Conservation (phyloP, 2,329 filamentous ascomycete species). For the Nannizzia gypsea region DNA sequence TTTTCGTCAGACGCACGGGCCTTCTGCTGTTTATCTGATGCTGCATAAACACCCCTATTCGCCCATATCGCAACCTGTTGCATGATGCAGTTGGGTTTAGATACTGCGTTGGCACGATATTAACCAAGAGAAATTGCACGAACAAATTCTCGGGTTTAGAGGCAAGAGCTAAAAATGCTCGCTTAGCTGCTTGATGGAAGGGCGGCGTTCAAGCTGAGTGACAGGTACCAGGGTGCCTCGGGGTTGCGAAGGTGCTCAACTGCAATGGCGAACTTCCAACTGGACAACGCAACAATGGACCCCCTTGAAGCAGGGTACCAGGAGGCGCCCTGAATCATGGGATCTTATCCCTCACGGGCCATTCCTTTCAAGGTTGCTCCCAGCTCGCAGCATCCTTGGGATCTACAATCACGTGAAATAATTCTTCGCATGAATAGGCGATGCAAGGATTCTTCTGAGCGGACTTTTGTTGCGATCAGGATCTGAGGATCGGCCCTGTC, state of each 20-base stretch:
- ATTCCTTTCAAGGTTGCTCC: neutral
- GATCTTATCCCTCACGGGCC: neutral
- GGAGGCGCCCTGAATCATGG: neutral
- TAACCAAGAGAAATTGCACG: neutral
- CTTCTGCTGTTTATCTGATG: neutral
- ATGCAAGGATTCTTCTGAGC: neutral
- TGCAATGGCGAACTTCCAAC: neutral
- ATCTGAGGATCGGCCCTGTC: neutral
- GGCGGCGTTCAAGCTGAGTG: neutral
- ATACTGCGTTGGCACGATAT: constrained; percentile 1
- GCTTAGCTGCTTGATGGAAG: neutral
- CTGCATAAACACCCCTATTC: neutral
- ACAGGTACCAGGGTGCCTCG: neutral
- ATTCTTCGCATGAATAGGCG: neutral
- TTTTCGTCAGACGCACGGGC: neutral
- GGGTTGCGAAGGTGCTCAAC: neutral
- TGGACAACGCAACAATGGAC: neutral
- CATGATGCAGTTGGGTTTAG: neutral
- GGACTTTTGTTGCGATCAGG: neutral
- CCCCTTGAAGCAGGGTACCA: neutral
- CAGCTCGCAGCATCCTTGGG: neutral
- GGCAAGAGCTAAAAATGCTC: neutral
- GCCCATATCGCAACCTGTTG: neutral
- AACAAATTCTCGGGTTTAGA: neutral
- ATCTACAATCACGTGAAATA: neutral